Conservation (phyloP, 352 stramenopile species). For the Globisporangium echinulatum region DNA sequence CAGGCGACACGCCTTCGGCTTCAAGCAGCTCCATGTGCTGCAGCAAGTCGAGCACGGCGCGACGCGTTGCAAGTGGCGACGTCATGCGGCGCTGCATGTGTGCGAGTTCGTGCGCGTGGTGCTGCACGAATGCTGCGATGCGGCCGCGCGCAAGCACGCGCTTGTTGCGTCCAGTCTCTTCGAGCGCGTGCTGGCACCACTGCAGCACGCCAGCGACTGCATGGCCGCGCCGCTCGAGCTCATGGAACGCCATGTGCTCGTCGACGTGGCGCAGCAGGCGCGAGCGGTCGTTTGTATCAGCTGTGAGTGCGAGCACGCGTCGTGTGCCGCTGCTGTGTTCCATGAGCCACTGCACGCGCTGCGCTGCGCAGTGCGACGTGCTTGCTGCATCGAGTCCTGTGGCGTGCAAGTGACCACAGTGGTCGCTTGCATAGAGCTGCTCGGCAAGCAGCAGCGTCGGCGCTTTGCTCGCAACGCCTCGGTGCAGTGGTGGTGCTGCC, state of each 20-base stretch:
- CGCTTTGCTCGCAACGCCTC: neutral
- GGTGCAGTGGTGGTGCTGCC: too few species aligned
- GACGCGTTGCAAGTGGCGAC: constrained; percentile 49
- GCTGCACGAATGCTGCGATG: constrained; percentile 46
- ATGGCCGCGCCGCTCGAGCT: constrained; percentile 65
- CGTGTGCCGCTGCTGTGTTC: constrained; percentile 4
- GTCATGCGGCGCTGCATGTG: constrained; percentile 26
- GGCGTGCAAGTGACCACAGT: constrained; percentile 28
- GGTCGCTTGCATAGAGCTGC: constrained; percentile 6
- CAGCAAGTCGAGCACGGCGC: constrained; percentile 48
- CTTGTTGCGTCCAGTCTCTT: constrained; percentile 49
- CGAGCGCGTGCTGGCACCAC: constrained; percentile 60
- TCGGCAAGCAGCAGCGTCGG: neutral
- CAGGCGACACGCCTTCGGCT: constrained; percentile 35
- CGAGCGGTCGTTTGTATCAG: constrained; percentile 16
- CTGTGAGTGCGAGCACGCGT: constrained; percentile 36
- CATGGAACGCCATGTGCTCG: constrained; percentile 35
- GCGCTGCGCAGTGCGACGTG: constrained; percentile 20
- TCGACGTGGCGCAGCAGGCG: constrained; percentile 19
- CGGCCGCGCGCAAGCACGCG: constrained; percentile 42
- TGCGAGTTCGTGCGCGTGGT: constrained; percentile 35
- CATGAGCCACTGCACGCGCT: constrained; percentile 30
- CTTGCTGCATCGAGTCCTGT: constrained; percentile 7
- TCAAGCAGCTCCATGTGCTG: constrained; percentile 71
- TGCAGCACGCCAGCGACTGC: constrained; percentile 42